These are phyloP conservation scores for Fusarium sp. DNA, from an alignment of 2,329 filamentous ascomycete genomes.

Conservation along the genomic window DNA sequence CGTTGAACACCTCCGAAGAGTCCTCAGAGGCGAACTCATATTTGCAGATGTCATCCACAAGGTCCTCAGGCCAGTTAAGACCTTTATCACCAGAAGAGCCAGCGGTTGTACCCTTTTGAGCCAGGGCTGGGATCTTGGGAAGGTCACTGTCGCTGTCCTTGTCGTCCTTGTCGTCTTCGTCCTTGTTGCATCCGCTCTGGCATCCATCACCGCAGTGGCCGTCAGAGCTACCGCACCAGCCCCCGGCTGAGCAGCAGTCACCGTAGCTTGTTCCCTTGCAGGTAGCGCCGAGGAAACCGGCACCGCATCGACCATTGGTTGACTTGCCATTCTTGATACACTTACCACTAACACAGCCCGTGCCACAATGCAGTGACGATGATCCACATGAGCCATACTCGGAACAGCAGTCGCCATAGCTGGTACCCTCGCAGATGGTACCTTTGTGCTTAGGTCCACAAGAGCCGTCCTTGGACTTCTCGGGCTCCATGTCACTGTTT, in stretches of 20 bases:
- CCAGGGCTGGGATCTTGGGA: neutral
- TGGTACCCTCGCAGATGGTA: conserved; percentile 7
- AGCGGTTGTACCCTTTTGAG: neutral
- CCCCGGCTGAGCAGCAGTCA: neutral
- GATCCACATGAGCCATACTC: conserved; percentile 14
- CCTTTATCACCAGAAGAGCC: neutral
- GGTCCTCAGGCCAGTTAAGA: neutral
- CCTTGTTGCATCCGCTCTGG: neutral
- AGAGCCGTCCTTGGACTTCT: conserved; percentile 3
- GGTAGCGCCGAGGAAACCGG: neutral
- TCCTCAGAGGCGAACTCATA: neutral
- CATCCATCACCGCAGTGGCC: conserved; percentile 8
- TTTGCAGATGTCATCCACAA: neutral
- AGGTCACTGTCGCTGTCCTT: neutral
- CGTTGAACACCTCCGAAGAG: neutral
- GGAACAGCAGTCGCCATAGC: conserved; percentile 21
- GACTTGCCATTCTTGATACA: conserved; percentile 1
- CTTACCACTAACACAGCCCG: conserved; percentile 18
- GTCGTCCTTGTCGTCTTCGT: neutral
- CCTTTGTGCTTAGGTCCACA: conserved; percentile 14
- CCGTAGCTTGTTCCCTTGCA: neutral
- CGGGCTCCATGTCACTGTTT: neutral
- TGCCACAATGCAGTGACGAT: conserved; percentile 7
- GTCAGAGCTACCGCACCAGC: conserved; percentile 1
- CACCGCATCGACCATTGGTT: conserved; percentile 10